Base-by-base conservation (phyloP, 1,284 basidiomycete species). In the Mrakiaceae sp. region DNA sequence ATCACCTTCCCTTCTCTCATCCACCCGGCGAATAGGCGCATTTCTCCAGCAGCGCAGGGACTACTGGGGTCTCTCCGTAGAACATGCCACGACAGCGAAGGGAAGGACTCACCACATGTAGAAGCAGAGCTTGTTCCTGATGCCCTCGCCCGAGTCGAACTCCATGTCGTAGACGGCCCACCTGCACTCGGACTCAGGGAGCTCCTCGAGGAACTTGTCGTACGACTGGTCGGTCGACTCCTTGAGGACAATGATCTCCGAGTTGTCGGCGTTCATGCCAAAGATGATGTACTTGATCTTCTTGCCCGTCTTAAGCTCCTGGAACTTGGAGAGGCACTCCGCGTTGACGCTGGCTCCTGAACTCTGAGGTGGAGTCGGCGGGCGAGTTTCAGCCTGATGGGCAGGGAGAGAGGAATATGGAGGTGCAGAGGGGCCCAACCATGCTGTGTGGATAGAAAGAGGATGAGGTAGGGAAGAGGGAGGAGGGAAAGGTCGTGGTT, bases 101-200 rank as follows among this genome's bases (percentile, higher is more conserved):
- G n/a, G 50, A 53, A 59, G 52, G 14, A 78, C 81, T 73, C 69
- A 83, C 83, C 95, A 98, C 66, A 85, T 83, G 77, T 84, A 76
- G 76, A 98, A 97, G 72, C 81, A 80, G 70, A 98, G 82, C 82
- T 97, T 98, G 83, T 88, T 95, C 76, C 94, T 83, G 78, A 83
- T 87, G 67, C 88, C 89, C 68, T 80, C 81, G 60, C 81, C 90
- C 16, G 81, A 89, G 79, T 88, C 83, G 74, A 82, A 98, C 74
- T 90, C 86, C 69, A 95, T 87, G 77, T 98, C 94, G 77, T 93
- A 97, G 57, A 98, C 83, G 46, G 88, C 94, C 84, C 87, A 98
- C 77, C 88, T 81, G 75, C 88, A 91, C 72, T 90, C 84, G 27
- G 71, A 70, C 73, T 85, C 82, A 1, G 93, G 92, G 58, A 98